Conservation (phyloP, 441 rosid species). For the Mallotus japonicus region DNA sequence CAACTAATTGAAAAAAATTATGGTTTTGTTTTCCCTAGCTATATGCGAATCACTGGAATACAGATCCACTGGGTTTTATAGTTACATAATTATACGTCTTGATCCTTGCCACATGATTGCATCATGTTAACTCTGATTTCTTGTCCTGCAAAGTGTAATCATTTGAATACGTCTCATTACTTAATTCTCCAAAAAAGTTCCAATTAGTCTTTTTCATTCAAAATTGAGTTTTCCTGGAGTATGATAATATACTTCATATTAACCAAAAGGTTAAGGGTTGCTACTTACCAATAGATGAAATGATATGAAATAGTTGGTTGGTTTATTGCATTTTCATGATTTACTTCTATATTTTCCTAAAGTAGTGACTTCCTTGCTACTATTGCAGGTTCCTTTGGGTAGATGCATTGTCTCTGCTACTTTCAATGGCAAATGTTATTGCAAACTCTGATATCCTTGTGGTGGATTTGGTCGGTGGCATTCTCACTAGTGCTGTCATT, state of each 20-base stretch:
- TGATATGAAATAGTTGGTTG: background rate
- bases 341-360: no score
- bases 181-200: no score
- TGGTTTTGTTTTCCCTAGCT: background rate
- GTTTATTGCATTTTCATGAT: background rate
- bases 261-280: background rate
- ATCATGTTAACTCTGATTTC: background rate
- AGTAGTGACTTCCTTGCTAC: slow-evolving; percentile 9
- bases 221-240: background rate
- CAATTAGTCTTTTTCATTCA: background rate
- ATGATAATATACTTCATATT: background rate
- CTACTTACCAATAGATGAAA: background rate
- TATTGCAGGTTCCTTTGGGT: slow-evolving; percentile 66
- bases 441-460: slow-evolving; percentile 75
- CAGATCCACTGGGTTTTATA: background rate
- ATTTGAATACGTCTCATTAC: no score
- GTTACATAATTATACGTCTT: background rate
- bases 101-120: background rate
- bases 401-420: slow-evolving; percentile 75
- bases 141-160: background rate
- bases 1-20: no score
- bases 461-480: slow-evolving; percentile 90
- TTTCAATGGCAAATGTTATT: slow-evolving; percentile 78
- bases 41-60: background rate
- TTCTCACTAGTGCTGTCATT: slow-evolving; percentile 88